These are phyloP conservation scores for Fraxinus albicans DNA, from an alignment of 305 asterid genomes.

Conservation along the genomic window DNA sequence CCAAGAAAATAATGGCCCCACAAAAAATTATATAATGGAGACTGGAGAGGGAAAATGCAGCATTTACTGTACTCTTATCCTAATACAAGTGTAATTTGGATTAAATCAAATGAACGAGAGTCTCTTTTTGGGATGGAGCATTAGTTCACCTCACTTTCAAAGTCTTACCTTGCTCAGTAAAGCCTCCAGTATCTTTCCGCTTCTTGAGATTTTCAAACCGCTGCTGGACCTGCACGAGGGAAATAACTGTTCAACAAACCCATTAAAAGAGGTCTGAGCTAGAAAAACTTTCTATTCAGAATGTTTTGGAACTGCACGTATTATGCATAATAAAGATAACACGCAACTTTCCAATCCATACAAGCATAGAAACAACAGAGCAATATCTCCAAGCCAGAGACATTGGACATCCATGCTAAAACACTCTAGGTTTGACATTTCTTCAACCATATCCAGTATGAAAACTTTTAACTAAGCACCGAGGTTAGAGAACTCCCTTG, in stretches of 20 bases:
- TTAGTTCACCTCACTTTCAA: conserved; percentile 4
- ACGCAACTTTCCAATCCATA: conserved; percentile 1
- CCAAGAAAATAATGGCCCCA: neutral
- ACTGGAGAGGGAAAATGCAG: neutral
- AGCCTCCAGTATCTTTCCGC: conserved; percentile 79
- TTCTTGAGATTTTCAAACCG: conserved; percentile 90
- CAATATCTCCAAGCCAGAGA: neutral
- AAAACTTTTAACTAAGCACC: neutral
- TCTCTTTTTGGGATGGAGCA: neutral
- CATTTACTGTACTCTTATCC: conserved; percentile 6
- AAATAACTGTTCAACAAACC: conserved; percentile 9
- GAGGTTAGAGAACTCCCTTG: neutral
- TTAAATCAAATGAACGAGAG: neutral
- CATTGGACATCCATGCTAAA: neutral
- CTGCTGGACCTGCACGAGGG: conserved; percentile 67
- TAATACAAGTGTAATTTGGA: conserved; percentile 15
- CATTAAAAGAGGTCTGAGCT: neutral
- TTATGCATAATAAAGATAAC: conserved; percentile 14
- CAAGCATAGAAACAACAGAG: neutral
- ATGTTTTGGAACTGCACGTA: neutral
- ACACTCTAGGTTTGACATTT: neutral
- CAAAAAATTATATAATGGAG: neutral
- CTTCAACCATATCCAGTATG: neutral
- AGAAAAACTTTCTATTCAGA: neutral
- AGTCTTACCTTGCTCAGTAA: conserved; percentile 78